Conservation (phyloP, 1,139 yeast genomes). For the Yamadazyma spencermartinsiae region DNA sequence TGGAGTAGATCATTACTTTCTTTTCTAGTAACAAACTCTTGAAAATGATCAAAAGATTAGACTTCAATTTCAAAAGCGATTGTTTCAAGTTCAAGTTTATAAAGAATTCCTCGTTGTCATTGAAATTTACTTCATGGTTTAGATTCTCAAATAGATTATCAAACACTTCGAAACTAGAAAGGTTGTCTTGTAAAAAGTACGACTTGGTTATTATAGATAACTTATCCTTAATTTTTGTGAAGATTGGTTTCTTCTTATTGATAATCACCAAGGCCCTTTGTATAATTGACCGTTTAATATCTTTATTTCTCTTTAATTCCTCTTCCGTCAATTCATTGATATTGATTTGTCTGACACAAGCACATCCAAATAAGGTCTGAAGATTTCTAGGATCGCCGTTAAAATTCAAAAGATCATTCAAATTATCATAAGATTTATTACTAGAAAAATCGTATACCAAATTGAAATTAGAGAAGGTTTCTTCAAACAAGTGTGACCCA, state of each 20-base stretch:
- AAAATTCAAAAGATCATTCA: slow-evolving; percentile 45
- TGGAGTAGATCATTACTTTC: slow-evolving; percentile 70
- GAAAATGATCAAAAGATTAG: slow-evolving; percentile 64
- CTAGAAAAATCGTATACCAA: slow-evolving; percentile 68
- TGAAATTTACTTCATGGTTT: slow-evolving; percentile 35
- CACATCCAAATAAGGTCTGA: slow-evolving; percentile 86
- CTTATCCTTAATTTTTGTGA: slow-evolving; percentile 85
- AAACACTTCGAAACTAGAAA: slow-evolving; percentile 67
- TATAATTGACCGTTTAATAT: slow-evolving; percentile 82
- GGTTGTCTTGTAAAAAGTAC: slow-evolving; percentile 78
- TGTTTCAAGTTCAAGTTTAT: slow-evolving; percentile 76
- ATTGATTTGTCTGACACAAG: slow-evolving; percentile 84
- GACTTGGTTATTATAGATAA: slow-evolving; percentile 86
- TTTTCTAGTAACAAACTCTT: slow-evolving; percentile 79
- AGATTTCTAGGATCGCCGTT: slow-evolving; percentile 48
- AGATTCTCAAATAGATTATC: slow-evolving; percentile 75
- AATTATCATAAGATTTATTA: slow-evolving; percentile 44
- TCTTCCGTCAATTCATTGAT: slow-evolving; percentile 54
- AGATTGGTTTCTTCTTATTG: slow-evolving; percentile 76
- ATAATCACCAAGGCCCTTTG: slow-evolving; percentile 92
- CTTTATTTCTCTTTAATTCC: slow-evolving; percentile 51
- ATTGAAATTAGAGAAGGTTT: slow-evolving; percentile 90
- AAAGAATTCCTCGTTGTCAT: slow-evolving; percentile 49
- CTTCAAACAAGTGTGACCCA: slow-evolving; percentile 90
- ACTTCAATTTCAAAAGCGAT: slow-evolving; percentile 58